Conservation (phyloP, 257 asterid genomes). For the Lycium barbarum region DNA sequence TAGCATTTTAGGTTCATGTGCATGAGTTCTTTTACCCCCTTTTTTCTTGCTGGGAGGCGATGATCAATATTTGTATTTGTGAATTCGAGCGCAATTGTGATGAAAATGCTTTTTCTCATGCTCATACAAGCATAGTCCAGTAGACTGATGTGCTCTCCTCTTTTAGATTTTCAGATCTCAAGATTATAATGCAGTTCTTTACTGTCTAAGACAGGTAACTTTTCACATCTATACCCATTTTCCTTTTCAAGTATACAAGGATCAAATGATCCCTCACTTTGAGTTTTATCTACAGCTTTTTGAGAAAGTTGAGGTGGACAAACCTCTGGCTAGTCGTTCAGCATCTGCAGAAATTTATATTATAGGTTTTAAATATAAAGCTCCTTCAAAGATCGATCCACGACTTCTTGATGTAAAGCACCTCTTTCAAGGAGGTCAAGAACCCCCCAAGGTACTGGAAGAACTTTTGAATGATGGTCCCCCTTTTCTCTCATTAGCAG, state of each 20-base stretch:
- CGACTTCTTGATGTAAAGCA: conserved; percentile 88
- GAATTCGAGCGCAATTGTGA: background rate
- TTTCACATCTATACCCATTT: background rate
- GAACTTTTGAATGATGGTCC: background rate
- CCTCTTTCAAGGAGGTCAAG: conserved; percentile 84
- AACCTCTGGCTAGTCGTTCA: conserved; percentile 88
- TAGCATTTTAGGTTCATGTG: background rate
- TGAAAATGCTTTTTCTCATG: background rate
- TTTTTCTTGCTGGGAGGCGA: background rate
- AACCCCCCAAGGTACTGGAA: conserved; percentile 72
- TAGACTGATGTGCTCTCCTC: conserved; percentile 21
- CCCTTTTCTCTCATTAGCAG: background rate
- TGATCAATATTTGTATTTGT: background rate
- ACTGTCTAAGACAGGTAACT: conserved; percentile 88
- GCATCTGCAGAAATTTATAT: conserved; percentile 92
- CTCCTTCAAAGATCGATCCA: conserved; percentile 98
- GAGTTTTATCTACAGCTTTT: conserved; percentile 61
- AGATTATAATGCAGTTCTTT: conserved; percentile 85
- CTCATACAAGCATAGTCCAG: background rate
- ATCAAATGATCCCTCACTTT: conserved; percentile 28
- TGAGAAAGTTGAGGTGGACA: conserved; percentile 97
- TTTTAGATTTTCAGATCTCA: conserved; percentile 90
- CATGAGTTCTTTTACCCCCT: background rate
- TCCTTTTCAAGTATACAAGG: background rate
- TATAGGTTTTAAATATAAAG: conserved; percentile 78